Evolutionary conservation across 2,329 filamentous ascomycete species (phyloP), one percentile per base, ranked within the genome.

Genomic region (Neofusicoccum umdonicola): DNA sequence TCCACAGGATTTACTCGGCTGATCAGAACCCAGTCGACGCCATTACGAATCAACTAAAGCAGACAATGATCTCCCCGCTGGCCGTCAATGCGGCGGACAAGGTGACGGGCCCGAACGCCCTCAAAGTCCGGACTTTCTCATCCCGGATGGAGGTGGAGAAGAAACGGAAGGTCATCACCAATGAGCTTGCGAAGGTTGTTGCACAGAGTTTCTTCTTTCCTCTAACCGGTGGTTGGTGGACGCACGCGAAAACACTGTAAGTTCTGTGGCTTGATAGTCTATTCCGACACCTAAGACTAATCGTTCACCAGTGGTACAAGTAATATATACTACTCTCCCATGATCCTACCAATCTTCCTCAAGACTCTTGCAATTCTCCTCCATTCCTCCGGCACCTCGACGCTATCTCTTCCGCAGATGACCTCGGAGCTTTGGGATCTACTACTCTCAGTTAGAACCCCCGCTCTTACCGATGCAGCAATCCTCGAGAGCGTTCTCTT

Each of bases 91-190:
- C 93, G 2, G 93, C 93, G 45, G 93, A 97, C 73, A 83, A 88
- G 22, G 83, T 88, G 6, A 89, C 90, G 0, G 93, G 94, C 0
- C 93, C 95, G 0, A 88, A 93, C 69, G 86, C 90, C 5, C 86
- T 99, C 51, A 98, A 98, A 79, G 86, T 98, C 22, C 88, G 92
- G 34, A 96, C 90, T 2, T 97, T 98, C 77, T 94, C 90, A 11
- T 91, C 90, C 0, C 88, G 90, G 17, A 87, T 93, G 75, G 83
- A 86, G 65, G 83, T 88, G 17, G 85, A 90, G 71, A 85, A 85
- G 64, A 83, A 81, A 67, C 81, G 85, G 56, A 83, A 81, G 56
- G 82, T 82, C 64, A 82, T 88, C 3, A 85, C 90, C 11, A 97
- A 96, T 72, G 88, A 88, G 8, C 87, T 96, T 0, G 90, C 93